phyloP scores from a whole-genome alignment of 2,329 filamentous ascomycete species.

The Colletotrichum phormii region DNA sequence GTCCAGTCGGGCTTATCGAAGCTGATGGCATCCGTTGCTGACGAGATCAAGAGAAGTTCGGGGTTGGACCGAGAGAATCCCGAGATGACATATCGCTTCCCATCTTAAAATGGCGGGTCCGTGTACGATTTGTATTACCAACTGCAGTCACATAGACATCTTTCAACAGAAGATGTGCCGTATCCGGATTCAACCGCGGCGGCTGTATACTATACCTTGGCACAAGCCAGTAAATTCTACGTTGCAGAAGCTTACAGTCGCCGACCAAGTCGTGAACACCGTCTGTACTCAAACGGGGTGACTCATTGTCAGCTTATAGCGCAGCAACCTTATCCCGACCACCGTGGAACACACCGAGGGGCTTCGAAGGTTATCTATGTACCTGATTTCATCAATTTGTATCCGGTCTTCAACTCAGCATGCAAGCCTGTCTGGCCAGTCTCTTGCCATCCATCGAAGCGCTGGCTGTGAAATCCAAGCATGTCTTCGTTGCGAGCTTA shows the following conservation, averaged over 20 bases:
- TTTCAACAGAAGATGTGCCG: not conserved
- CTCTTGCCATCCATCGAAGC: not conserved
- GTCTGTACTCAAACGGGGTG: no score
- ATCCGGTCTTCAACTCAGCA: not conserved
- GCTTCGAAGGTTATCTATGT: not conserved
- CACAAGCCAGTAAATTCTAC: not conserved
- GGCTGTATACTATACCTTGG: not conserved
- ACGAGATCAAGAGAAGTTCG: constrained; percentile 25
- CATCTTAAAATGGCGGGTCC: not conserved
- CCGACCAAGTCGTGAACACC: not conserved
- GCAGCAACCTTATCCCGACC: not conserved
- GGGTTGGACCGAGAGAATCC: constrained; percentile 10
- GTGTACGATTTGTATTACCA: not conserved
- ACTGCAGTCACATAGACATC: not conserved
- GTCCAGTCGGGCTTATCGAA: constrained; percentile 33
- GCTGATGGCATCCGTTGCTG: constrained; percentile 30
- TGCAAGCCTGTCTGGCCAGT: not conserved
- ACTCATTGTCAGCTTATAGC: not conserved
- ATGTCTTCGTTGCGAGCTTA: not conserved
- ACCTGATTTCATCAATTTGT: not conserved
- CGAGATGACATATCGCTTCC: not conserved
- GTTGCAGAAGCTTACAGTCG: not conserved
- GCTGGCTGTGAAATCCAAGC: not conserved
- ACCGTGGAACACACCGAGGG: not conserved
- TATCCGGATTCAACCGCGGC: not conserved